Evolutionary conservation across 192 early-diverging fungal genomes (phyloP), one percentile per base, ranked within the genome.

Genomic region (Backusella circina): DNA sequence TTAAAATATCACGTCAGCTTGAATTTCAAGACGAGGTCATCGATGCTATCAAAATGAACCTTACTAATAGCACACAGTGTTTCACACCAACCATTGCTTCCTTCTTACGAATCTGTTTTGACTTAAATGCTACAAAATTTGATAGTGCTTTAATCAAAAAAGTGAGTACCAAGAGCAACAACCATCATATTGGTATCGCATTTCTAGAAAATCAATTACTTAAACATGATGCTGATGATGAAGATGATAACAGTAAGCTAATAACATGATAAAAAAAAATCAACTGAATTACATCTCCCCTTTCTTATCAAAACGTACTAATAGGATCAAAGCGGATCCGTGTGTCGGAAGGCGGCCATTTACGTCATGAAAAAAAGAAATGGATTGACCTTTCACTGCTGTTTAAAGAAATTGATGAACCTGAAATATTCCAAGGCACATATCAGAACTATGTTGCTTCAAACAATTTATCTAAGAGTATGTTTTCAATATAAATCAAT

Each of bases 331-430:
- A 71, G 5, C 39, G 38, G 8, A 10, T 44, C 8, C 69, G 69
- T 30, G 7, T 41, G 15, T 28, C 38, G 47, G 37, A 51, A 15
- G 69, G 38, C 30, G 30, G 38, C 12, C 10, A 50, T 9, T 16
- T 71, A 10, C 69, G 28, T n/a, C 12, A 51, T 15, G 26, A 39
- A 6, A 74, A 74, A 33, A 65, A n/a, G 16, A 70, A 72, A 41
- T 94, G 93, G 93, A 85, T 86, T 26, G 83, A 90, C 10, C 72
- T 93, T 1, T 88, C 92, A 2, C 23, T 72, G 3, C 70, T 93
- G 2, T 94, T 90, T 75, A 91, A 91, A 67, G 84, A 82, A 0
- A 83, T 94, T 21, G 87, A 88, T 61, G 82, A 88, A 32, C 75
- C 82, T 50, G 92, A 94, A 41, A 77, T 93, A 3, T 93, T 89